Conservation (phyloP, 176 grass and related monocot species). For the maize (Zea mays) region Zm-B73-REFERENCE-NAM-5.0 NC_050102.1:130370001-130370500, state of each 20-base stretch:
- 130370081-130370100: slow-evolving; percentile 40
- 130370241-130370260: slow-evolving; percentile 47
- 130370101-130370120: slow-evolving; percentile 44
- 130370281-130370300: slow-evolving; percentile 56
- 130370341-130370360: slow-evolving; percentile 81
- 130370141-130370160: slow-evolving; percentile 51
- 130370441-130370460: background rate
- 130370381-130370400: slow-evolving; percentile 42
- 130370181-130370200: slow-evolving; percentile 39
- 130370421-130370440: slow-evolving; percentile 37
- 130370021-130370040: slow-evolving; percentile 33
- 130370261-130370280: slow-evolving; percentile 62
- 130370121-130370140: slow-evolving; percentile 44
- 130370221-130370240: slow-evolving; percentile 31
- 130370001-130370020: slow-evolving; percentile 74
- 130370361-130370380: slow-evolving; percentile 40
- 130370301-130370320: slow-evolving; percentile 68
- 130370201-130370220: slow-evolving; percentile 20
- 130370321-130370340: slow-evolving; percentile 74
- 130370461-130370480: background rate
- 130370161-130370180: slow-evolving; percentile 47
- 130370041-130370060: slow-evolving; percentile 46
- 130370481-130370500: slow-evolving; percentile 10
- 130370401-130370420: slow-evolving; percentile 16
- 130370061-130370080: slow-evolving; percentile 44